Base-by-base conservation (phyloP, 2,329 filamentous ascomycete species). In the Fusarium albidum region DNA sequence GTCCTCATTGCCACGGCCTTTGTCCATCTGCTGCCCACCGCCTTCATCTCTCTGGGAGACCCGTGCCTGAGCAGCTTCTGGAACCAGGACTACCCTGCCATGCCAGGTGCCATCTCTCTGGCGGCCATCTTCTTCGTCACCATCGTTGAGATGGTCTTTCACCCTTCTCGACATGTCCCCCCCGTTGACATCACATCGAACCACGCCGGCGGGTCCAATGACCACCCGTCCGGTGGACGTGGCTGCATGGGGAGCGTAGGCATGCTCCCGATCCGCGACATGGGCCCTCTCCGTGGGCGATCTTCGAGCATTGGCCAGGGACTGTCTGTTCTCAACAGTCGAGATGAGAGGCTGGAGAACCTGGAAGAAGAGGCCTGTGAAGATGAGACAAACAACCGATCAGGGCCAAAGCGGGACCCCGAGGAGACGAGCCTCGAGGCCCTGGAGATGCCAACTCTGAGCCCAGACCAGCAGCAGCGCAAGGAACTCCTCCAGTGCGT, bases 91-190 rank as follows among this genome's bases (percentile, higher is more conserved):
- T 96, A 94, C 73, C 83, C 82, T 46, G 89, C 91, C 17, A 90
- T 95, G 76, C 86, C 91, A 1, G 91, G 92, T 5, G 82, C 92
- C 44, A 86, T 96, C 52, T 87, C 91, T 41, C 91, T 96, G 84
- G 77, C 86, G 10, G 87, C 89, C 25, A 90, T 92, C 31, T 82
- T 96, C 64, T 79, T 90, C 9, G 92, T 96, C 7, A 89, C 94
- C 9, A 80, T 87, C 10, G 82, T 97, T 55, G 93, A 97, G 72
- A 96, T 86, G 82, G 74, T 82, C 21, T 83, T 87, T 50, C 77
- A 78, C 33, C 78, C 78, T 0, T 71, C 72, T 13, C 69, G 75
- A 13, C 72, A 71, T 43, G 54, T 69, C 11, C 59, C 61, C 1
- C 58, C 68, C 3, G 50, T 57, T 14, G 44, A 64, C 33, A 28